phyloP scores from a whole-genome alignment of 2,329 filamentous ascomycete genomes.

The Talaromyces sp. region DNA sequence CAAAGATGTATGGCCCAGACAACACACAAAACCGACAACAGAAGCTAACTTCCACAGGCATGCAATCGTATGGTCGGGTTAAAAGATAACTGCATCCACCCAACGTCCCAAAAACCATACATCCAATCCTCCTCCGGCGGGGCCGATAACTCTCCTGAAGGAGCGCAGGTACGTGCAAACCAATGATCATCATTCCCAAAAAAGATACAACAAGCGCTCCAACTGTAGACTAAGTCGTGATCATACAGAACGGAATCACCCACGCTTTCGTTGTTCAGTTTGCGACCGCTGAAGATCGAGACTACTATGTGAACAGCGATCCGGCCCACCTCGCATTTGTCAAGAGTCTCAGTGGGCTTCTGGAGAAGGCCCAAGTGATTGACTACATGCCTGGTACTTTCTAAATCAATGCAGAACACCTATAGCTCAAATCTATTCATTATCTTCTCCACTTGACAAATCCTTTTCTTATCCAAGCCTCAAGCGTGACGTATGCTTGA shows the following conservation, averaged over 20 bases:
- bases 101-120: slow-evolving; percentile 61
- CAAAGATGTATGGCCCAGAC: slow-evolving; percentile 53
- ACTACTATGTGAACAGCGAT: slow-evolving; percentile 69
- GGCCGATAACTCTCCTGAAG: slow-evolving; percentile 64
- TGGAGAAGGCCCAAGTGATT: slow-evolving; percentile 41
- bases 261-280: slow-evolving; percentile 74
- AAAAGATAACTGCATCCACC: slow-evolving; percentile 62
- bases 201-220: too few relatives aligned
- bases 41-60: slow-evolving; percentile 42
- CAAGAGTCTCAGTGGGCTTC: slow-evolving; percentile 38
- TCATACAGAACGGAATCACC: slow-evolving; percentile 60
- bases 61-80: slow-evolving; percentile 61
- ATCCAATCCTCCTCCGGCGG: slow-evolving; percentile 63
- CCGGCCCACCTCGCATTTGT: slow-evolving; percentile 65
- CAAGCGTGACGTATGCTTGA: too few relatives aligned
- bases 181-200: neutral
- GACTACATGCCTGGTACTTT: slow-evolving; percentile 36
- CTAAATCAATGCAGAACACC: too few relatives aligned
- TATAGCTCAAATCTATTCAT: too few relatives aligned
- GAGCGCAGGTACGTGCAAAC: slow-evolving; percentile 54
- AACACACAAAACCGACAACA: neutral
- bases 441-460: too few relatives aligned
- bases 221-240: too few relatives aligned
- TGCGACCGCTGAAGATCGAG: slow-evolving; percentile 62
- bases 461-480: too few relatives aligned